Evolutionary conservation across 2,329 filamentous ascomycete species (phyloP).

Genomic region (Trichoderma afroharzianum): DNA sequence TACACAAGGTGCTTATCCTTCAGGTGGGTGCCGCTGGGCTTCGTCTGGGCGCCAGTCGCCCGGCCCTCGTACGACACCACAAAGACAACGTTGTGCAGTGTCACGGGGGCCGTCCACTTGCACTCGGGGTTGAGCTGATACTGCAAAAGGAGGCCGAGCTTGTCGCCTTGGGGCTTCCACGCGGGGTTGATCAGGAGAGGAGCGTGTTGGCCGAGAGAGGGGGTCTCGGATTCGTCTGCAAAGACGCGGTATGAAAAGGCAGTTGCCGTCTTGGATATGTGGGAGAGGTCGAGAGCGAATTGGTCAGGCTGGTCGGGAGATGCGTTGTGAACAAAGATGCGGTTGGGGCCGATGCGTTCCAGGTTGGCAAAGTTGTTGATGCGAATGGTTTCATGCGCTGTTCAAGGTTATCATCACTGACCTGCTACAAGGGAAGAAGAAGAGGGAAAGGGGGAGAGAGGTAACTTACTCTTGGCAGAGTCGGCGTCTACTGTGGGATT

Average conservation of each 20-base stretch:
- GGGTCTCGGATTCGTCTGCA: constrained; percentile 54
- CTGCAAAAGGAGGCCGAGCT: constrained; percentile 79
- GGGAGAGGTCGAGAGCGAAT: constrained; percentile 71
- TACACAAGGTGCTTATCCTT: constrained; percentile 74
- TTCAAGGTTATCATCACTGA: neutral
- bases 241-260: constrained; percentile 94
- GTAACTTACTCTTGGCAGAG: constrained; percentile 45
- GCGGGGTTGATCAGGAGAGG: constrained; percentile 70
- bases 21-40: constrained; percentile 74
- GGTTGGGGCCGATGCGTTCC: constrained; percentile 91
- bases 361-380: constrained; percentile 85
- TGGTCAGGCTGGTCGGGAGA: constrained; percentile 66
- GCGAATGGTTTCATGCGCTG: constrained; percentile 62
- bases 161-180: constrained; percentile 81
- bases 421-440: neutral
- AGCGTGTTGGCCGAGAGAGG: constrained; percentile 52
- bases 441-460: neutral
- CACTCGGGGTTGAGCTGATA: constrained; percentile 78
- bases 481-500: constrained; percentile 50
- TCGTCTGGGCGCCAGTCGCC: constrained; percentile 68
- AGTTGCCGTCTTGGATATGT: constrained; percentile 68
- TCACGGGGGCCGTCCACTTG: constrained; percentile 40
- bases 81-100: constrained; percentile 68
- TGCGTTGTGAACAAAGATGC: constrained; percentile 76
- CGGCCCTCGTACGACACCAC: constrained; percentile 68